These are phyloP conservation scores for Suillus spraguei DNA, from an alignment of 768 basidiomycete species.

Conservation along the genomic window DNA sequence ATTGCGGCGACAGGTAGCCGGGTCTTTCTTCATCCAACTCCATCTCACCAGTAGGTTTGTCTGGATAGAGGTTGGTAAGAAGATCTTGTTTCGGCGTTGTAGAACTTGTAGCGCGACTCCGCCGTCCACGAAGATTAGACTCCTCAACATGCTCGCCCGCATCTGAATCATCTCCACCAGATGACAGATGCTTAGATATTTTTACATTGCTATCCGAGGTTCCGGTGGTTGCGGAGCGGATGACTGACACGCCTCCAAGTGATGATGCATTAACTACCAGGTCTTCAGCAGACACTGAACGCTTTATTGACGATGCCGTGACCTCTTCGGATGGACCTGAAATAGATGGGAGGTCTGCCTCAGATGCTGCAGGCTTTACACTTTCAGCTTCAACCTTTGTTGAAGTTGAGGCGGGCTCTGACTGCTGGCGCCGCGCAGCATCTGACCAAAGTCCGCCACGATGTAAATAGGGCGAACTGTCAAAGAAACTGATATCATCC, in stretches of 20 bases:
- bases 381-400: slow-evolving; percentile 9
- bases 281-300: slow-evolving; percentile 36
- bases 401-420: slow-evolving; percentile 17
- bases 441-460: slow-evolving; percentile 93
- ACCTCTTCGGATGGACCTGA: slow-evolving; percentile 36
- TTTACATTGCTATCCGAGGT: slow-evolving; percentile 28
- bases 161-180: slow-evolving; percentile 41
- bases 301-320: slow-evolving; percentile 19
- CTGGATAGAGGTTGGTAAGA: slow-evolving; percentile 9
- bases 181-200: slow-evolving; percentile 45
- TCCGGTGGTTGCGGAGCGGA: slow-evolving; percentile 26
- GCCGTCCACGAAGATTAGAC: slow-evolving; percentile 20
- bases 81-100: slow-evolving; percentile 31
- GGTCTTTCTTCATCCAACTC: slow-evolving; percentile 24
- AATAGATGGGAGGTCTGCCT: slow-evolving; percentile 29
- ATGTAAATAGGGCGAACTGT: slow-evolving; percentile 60
- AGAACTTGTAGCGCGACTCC: slow-evolving; percentile 30
- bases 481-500: slow-evolving; percentile 98
- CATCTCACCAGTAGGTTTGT: slow-evolving; percentile 14
- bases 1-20: slow-evolving; percentile 20
- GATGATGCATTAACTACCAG: slow-evolving; percentile 24
- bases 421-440: slow-evolving; percentile 52
- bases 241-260: slow-evolving; percentile 23
- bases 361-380: slow-evolving; percentile 17
- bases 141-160: slow-evolving; percentile 28